Evolutionary conservation across 1,139 yeast genomes (phyloP).

Genomic region (Debaryomycetaceae sp.): DNA sequence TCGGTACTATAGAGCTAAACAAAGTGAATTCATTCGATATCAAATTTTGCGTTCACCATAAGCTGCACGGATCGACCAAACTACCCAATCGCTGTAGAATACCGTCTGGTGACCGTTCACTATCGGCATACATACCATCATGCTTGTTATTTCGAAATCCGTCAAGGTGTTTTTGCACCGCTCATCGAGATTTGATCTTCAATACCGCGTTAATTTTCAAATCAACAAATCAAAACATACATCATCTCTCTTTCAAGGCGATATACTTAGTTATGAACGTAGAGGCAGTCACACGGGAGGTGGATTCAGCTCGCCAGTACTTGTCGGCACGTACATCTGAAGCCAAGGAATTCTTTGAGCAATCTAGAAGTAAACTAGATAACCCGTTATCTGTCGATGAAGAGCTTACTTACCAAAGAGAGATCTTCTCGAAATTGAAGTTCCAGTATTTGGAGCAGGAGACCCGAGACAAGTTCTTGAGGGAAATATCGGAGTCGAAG

Average conservation of each 20-base stretch:
- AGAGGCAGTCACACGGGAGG: background rate
- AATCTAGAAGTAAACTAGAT: constrained; percentile 8
- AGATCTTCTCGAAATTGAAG: constrained; percentile 49
- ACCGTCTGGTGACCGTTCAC: too few species aligned
- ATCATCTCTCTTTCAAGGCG: background rate
- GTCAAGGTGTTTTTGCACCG: too few species aligned
- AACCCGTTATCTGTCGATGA: constrained; percentile 27
- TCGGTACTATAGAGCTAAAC: too few species aligned
- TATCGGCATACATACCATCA: too few species aligned
- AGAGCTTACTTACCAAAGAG: constrained; percentile 31
- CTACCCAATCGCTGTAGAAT: too few species aligned
- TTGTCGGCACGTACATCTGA: background rate
- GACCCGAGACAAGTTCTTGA: constrained; percentile 58
- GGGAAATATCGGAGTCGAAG: constrained; percentile 17
- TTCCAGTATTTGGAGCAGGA: constrained; percentile 66
- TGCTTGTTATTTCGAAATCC: too few species aligned
- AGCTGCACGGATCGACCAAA: too few species aligned
- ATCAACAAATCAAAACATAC: background rate
- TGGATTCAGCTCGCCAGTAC: background rate
- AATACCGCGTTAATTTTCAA: background rate
- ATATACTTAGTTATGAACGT: background rate
- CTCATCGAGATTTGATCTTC: too few species aligned
- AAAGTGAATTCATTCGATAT: too few species aligned
- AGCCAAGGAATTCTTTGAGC: constrained; percentile 12
- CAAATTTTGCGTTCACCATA: too few species aligned